Conservation (phyloP, 2,329 filamentous ascomycete species). For the Orbilia oligospora region DNA sequence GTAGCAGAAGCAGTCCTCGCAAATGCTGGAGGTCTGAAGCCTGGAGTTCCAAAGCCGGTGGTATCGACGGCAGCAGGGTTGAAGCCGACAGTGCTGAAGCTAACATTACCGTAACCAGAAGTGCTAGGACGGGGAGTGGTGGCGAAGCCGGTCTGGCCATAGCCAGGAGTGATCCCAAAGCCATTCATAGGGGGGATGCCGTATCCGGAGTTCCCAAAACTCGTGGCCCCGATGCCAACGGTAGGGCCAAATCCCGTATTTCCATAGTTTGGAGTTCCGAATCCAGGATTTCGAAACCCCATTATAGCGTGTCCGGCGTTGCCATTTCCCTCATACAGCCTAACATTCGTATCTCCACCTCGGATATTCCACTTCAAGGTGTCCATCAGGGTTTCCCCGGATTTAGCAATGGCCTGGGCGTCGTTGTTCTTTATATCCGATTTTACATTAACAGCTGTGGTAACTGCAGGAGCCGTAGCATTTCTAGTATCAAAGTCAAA, state of each 20-base stretch:
- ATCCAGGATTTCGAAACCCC: constrained; percentile 2
- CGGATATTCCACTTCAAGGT: constrained; percentile 48
- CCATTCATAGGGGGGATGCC: too few relatives aligned
- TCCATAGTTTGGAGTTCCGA: neutral
- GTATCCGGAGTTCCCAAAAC: neutral
- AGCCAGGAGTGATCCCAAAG: neutral
- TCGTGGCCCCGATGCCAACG: neutral
- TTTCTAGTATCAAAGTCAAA: neutral
- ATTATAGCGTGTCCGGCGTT: constrained; percentile 9
- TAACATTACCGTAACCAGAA: neutral
- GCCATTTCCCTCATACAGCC: constrained; percentile 7
- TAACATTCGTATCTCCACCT: constrained; percentile 39
- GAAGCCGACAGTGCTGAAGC: neutral
- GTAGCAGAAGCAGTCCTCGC: neutral
- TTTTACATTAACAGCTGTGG: neutral
- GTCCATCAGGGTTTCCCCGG: constrained; percentile 38
- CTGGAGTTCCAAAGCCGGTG: neutral
- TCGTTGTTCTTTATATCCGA: neutral
- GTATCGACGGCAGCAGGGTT: neutral
- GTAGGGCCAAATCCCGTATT: neutral
- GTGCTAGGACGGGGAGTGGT: neutral
- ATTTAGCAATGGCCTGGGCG: constrained; percentile 1
- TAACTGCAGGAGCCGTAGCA: neutral
- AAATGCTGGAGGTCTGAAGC: neutral
- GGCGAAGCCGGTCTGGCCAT: neutral